Percentiles rank a stretch among this genome's conserved stretches.
These are phyloP conservation scores for Anthostomella pinea DNA, from an alignment of 2,329 filamentous ascomycete genomes.

Conservation along the genomic window DNA sequence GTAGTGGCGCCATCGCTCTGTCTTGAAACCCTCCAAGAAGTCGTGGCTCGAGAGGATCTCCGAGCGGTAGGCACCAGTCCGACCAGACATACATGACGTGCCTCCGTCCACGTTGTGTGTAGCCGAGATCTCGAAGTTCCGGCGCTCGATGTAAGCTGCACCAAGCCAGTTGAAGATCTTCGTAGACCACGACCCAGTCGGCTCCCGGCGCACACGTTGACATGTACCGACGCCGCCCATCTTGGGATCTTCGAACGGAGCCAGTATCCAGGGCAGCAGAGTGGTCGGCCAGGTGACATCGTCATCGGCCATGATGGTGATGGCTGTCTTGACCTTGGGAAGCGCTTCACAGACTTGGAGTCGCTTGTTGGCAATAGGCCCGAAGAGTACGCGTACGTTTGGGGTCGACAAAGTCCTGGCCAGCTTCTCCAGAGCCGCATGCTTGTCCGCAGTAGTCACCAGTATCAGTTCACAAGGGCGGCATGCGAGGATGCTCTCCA, in stretches of 20 bases:
- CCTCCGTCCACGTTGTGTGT: conserved; percentile 94
- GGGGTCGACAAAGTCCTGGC: conserved; percentile 57
- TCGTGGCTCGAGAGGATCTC: conserved; percentile 81
- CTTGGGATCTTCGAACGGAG: conserved; percentile 79
- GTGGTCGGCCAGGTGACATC: conserved; percentile 90
- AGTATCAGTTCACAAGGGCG: conserved; percentile 72
- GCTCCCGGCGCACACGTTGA: conserved; percentile 75
- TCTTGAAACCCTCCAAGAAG: conserved; percentile 86
- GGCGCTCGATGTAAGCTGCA: conserved; percentile 85
- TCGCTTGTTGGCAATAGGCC: conserved; percentile 89
- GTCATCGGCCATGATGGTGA: conserved; percentile 93
- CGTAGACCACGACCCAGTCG: conserved; percentile 55
- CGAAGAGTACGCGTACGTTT: conserved; percentile 70
- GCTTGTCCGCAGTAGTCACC: conserved; percentile 81
- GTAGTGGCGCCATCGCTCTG: conserved; percentile 84
- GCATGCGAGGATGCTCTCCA: conserved; percentile 72
- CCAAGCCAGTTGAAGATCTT: conserved; percentile 85
- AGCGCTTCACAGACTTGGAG: conserved; percentile 91
- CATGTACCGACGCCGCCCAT: conserved; percentile 93
- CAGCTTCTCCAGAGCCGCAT: conserved; percentile 65
- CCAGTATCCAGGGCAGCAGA: conserved; percentile 85
- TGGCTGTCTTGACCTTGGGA: conserved; percentile 75
- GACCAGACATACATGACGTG: conserved; percentile 93
- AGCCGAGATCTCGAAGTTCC: conserved; percentile 95
- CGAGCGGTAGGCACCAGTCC: conserved; percentile 88